Evolutionary conservation across 2,329 filamentous ascomycete species (phyloP).

Genomic region (Phaeosphaeria sp.): DNA sequence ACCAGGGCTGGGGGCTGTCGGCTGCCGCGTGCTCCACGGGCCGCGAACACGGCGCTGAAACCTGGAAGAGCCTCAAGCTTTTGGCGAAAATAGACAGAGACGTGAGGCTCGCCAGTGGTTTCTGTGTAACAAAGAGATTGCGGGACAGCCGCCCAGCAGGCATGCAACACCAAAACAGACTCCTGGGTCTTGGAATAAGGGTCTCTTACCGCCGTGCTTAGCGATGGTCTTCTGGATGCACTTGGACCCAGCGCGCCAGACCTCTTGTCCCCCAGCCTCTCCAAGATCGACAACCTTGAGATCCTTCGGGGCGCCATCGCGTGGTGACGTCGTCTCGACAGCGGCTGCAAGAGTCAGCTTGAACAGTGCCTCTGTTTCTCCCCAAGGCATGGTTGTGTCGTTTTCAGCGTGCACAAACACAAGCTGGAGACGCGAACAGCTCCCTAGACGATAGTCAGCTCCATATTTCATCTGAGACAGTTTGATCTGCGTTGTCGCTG

Average conservation of each 20-base stretch:
- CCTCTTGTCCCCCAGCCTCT: constrained; percentile 42
- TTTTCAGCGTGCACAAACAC: constrained; percentile 44
- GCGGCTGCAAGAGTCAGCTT: constrained; percentile 35
- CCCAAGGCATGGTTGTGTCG: constrained; percentile 45
- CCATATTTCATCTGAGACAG: neutral
- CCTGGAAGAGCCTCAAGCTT: neutral
- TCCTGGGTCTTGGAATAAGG: neutral
- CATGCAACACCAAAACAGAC: neutral
- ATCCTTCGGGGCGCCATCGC: constrained; percentile 19
- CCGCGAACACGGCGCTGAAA: neutral
- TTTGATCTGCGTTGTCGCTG: neutral
- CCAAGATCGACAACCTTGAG: constrained; percentile 37
- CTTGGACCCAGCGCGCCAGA: constrained; percentile 32
- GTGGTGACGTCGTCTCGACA: constrained; percentile 14
- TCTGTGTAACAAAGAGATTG: neutral
- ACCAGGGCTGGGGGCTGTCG: neutral
- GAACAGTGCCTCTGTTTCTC: constrained; percentile 43
- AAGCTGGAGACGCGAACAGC: constrained; percentile 29
- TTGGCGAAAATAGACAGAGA: neutral
- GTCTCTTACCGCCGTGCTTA: constrained; percentile 44
- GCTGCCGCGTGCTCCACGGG: constrained; percentile 2
- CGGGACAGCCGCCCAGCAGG: neutral
- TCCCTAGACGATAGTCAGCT: constrained; percentile 13
- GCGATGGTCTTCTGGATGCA: constrained; percentile 45
- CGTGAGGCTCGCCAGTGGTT: neutral